A percentile compares a stretch with the other conserved stretches of the same genome.
phyloP scores from a whole-genome alignment of 148 eudicot species.

The Rhododendron griersonianum region DNA sequence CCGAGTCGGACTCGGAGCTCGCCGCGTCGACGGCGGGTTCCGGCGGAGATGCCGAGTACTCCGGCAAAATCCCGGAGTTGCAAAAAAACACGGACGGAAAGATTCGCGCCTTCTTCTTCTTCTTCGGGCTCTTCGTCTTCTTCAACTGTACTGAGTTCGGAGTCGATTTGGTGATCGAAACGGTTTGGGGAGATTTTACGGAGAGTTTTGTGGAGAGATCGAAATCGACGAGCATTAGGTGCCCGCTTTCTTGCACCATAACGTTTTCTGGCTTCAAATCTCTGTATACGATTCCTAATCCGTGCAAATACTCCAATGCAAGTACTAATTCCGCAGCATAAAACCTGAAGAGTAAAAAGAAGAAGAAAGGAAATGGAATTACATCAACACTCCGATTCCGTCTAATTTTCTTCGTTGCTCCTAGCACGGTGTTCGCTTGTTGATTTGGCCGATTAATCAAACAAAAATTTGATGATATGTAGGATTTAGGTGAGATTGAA shows the following conservation, averaged over 20 bases:
- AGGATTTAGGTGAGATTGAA: neutral
- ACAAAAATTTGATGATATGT: neutral
- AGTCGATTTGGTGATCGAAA: constrained; percentile 4
- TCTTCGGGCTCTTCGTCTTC: neutral
- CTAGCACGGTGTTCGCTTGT: neutral
- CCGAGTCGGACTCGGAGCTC: constrained; percentile 29
- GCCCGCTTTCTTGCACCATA: constrained; percentile 72
- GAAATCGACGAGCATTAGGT: constrained; percentile 85
- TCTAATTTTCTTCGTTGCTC: too few relatives aligned
- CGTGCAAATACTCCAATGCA: constrained; percentile 82
- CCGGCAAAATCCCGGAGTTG: constrained; percentile 46
- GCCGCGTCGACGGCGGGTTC: constrained; percentile 4
- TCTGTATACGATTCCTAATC: constrained; percentile 73
- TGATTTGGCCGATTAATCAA: neutral
- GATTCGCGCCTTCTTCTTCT: constrained; percentile 20
- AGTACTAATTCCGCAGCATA: constrained; percentile 79
- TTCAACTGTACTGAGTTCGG: constrained; percentile 12
- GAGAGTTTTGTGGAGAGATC: constrained; percentile 75
- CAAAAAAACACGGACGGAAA: constrained; percentile 22
- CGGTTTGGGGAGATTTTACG: constrained; percentile 31
- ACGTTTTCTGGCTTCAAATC: constrained; percentile 89
- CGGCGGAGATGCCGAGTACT: constrained; percentile 20
- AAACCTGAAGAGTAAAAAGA: constrained; percentile 35
- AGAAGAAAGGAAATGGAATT: too few relatives aligned
- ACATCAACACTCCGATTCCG: too few relatives aligned